Conservation (phyloP, 805 yeast species). For the Yamadazyma insecticola region DNA sequence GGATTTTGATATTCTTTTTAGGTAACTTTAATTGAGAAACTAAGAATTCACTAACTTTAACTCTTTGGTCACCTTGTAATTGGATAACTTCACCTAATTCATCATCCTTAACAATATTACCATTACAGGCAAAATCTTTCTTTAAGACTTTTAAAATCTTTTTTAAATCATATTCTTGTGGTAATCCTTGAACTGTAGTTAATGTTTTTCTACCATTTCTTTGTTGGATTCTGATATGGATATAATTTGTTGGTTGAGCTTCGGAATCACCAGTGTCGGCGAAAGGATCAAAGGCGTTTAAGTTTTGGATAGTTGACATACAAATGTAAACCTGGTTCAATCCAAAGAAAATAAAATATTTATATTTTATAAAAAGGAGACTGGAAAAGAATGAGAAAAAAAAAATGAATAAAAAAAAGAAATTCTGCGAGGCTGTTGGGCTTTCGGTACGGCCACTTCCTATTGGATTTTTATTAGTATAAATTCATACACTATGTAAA, state of each 20-base stretch:
- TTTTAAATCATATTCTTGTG: conserved; percentile 90
- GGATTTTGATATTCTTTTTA: conserved; percentile 96
- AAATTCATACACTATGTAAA: no score
- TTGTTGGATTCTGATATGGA: conserved; percentile 98
- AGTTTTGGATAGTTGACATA: conserved; percentile 91
- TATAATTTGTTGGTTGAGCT: conserved; percentile 90
- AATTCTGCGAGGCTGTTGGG: no score
- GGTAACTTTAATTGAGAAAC: conserved; percentile 81
- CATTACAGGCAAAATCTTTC: conserved; percentile 98
- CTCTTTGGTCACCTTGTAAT: conserved; percentile 98
- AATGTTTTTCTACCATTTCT: conserved; percentile 99
- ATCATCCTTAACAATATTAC: conserved; percentile 93
- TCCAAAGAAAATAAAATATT: background rate
- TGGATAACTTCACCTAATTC: conserved; percentile 97
- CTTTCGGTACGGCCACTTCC: no score
- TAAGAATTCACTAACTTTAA: conserved; percentile 90
- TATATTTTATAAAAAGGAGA: background rate
- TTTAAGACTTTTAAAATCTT: conserved; percentile 89
- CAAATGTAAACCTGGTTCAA: conserved; percentile 11
- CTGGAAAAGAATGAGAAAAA: no score
- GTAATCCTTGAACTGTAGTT: conserved; percentile 97
- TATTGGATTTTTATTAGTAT: no score
- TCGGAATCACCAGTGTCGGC: conserved; percentile 99
- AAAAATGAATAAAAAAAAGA: no score
- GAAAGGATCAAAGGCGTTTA: conserved; percentile 91